Evolutionary conservation across 345 rosid species (phyloP).

Genomic region (Rhodamnia rubescens): DNA sequence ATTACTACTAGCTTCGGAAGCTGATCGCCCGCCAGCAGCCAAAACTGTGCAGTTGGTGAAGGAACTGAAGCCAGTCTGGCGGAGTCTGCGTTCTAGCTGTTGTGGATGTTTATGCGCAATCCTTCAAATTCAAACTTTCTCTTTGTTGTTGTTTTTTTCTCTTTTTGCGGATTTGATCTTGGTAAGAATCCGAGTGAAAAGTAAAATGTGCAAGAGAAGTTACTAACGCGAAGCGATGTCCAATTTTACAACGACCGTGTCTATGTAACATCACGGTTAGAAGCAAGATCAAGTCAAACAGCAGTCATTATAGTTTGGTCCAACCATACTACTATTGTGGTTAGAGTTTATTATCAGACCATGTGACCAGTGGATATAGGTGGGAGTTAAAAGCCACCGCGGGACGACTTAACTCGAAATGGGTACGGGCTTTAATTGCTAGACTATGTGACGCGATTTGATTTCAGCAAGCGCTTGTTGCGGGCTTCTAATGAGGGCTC

Average conservation of each 20-base stretch:
- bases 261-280: not conserved
- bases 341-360: not conserved
- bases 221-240: not conserved
- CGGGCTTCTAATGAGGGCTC: not conserved
- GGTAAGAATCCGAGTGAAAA: not conserved
- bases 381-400: not conserved
- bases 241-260: too few species aligned
- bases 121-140: not conserved
- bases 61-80: not conserved
- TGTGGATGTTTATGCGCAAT: too few species aligned
- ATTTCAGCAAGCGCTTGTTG: not conserved
- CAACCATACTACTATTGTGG: not conserved
- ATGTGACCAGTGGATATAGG: not conserved
- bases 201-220: not conserved
- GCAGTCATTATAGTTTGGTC: not conserved
- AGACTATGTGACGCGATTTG: not conserved
- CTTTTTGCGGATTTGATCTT: not conserved
- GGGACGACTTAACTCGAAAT: not conserved
- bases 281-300: not conserved
- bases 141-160: rapidly evolving
- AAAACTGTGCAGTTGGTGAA: not conserved
- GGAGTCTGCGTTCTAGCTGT: not conserved
- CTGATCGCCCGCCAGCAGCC: not conserved
- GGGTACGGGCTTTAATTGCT: not conserved
- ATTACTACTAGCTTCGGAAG: not conserved